Base-by-base conservation (phyloP, 75 land plant species). In the Pinus taeda region DNA sequence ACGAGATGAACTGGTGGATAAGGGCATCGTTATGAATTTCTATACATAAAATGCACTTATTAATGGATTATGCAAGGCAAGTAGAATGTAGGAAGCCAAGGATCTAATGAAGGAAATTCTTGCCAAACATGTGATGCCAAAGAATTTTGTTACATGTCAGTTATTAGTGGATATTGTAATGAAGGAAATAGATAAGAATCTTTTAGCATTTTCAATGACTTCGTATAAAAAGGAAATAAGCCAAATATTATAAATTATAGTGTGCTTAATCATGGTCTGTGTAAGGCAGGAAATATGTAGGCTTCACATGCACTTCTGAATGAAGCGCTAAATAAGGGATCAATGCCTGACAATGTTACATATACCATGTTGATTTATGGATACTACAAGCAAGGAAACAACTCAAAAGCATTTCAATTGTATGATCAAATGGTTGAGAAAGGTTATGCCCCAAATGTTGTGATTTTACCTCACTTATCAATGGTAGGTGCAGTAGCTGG, bases 321-420 rank as follows among this genome's bases (percentile, higher is more conserved):
- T n/a, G 83, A 86, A 74, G 87, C 90, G 88, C 65, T 76, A 13
- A 75, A 82, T 22, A 53, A 58, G 2, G 83, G 87, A 37, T 59
- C 82, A 57, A 63, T 36, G 14, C 90, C 91, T 49, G 85, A 87
- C 82, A 85, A 82, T 61, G 83, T 88, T 9, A 93, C 91, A 4
- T 91, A 82, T 62, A 91, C 84, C 83, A 83, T 85, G 14, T 36
- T 93, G 77, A 89, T 93, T 73, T 89, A 91, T 62, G 95, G 95
- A 4, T 71, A 84, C 72, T 89, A 89, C 64, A 78, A 53, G 66
- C 63, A 57, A 49, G 89, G 90, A 45, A 77, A 88, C 63, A 82
- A 61, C 4, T 59, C 53, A 21, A 83, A 75, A 36, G 94, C 92
- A 18, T 83, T 88, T 75, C 53, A 81, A 36, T 56, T 90, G 73